Percentiles rank a stretch among this genome's conserved stretches.
Evolutionary conservation across 1,284 basidiomycete species (phyloP).

Genomic region (Takashimella tepidaria): DNA sequence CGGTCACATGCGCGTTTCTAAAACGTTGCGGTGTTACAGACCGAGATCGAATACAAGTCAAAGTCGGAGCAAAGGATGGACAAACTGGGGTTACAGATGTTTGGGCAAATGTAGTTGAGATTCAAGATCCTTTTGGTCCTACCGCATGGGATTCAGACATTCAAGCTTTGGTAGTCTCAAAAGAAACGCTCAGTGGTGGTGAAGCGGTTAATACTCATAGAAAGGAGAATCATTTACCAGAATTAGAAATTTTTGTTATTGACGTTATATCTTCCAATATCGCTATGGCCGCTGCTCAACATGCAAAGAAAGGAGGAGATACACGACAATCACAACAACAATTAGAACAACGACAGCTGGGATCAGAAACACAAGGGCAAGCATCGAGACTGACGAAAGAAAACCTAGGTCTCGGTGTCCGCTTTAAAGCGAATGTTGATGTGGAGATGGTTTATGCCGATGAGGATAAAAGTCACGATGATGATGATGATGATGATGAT

Average conservation of each 20-base stretch:
- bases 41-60: not conserved
- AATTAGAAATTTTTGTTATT: conserved; percentile 68
- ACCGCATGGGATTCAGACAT: conserved; percentile 77
- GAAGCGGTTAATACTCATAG: conserved; percentile 43
- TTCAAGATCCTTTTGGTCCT: conserved; percentile 80
- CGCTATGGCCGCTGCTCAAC: not conserved
- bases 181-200: conserved; percentile 74
- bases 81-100: not conserved
- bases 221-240: conserved; percentile 50
- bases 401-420: not conserved
- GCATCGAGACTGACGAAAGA: not conserved
- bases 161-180: conserved; percentile 78
- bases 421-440: not conserved
- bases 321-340: too few relatives aligned
- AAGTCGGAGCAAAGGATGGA: not conserved
- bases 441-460: not conserved
- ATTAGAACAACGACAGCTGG: too few relatives aligned
- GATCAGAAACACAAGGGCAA: not conserved
- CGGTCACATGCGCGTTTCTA: conserved; percentile 60
- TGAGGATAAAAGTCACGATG: not conserved
- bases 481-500: conserved; percentile 5
- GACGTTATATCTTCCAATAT: conserved; percentile 71
- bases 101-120: conserved; percentile 56
- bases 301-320: not conserved
- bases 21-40: conserved; percentile 11